These are phyloP conservation scores for Mesembryanthemum crystallinum DNA, from an alignment of 148 eudicot genomes.

Conservation along the genomic window DNA sequence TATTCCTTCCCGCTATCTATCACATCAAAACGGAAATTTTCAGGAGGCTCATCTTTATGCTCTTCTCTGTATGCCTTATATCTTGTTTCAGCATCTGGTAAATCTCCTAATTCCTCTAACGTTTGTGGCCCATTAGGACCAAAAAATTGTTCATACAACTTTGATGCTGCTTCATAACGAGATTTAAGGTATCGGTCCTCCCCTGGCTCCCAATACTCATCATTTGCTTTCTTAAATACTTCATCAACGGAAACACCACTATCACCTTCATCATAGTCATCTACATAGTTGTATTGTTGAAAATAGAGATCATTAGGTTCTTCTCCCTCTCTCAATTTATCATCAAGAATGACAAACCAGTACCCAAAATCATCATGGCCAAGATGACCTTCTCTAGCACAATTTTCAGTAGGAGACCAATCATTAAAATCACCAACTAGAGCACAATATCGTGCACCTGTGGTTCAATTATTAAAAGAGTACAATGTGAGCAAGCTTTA, in stretches of 20 bases:
- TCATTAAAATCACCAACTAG: constrained; percentile 85
- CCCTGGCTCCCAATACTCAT: constrained; percentile 99
- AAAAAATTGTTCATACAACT: constrained; percentile 82
- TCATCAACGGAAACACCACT: constrained; percentile 65
- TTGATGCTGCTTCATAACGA: constrained; percentile 69
- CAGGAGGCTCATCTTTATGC: constrained; percentile 92
- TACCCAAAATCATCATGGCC: constrained; percentile 98
- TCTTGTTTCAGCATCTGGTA: constrained; percentile 86
- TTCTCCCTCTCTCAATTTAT: constrained; percentile 85
- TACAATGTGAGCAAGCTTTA: constrained; percentile 12
- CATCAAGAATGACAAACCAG: constrained; percentile 91
- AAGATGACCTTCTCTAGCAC: constrained; percentile 86
- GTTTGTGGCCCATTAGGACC: constrained; percentile 99
- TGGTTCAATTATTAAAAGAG: constrained; percentile 21
- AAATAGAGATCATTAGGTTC: constrained; percentile 77
- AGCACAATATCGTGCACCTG: constrained; percentile 98
- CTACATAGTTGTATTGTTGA: constrained; percentile 87
- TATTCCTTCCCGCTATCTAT: constrained; percentile 69
- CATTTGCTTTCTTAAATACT: constrained; percentile 74
- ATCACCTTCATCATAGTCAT: constrained; percentile 94
- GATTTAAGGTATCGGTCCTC: constrained; percentile 69
- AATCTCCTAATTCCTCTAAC: constrained; percentile 78
- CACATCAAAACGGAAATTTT: constrained; percentile 72
- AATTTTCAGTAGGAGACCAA: constrained; percentile 90
- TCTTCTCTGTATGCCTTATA: constrained; percentile 82